A percentile compares a stretch with the other conserved stretches of the same genome.
Evolutionary conservation across 2,329 filamentous ascomycete genomes (phyloP).

Genomic region (Hymenoscyphus linearis): DNA sequence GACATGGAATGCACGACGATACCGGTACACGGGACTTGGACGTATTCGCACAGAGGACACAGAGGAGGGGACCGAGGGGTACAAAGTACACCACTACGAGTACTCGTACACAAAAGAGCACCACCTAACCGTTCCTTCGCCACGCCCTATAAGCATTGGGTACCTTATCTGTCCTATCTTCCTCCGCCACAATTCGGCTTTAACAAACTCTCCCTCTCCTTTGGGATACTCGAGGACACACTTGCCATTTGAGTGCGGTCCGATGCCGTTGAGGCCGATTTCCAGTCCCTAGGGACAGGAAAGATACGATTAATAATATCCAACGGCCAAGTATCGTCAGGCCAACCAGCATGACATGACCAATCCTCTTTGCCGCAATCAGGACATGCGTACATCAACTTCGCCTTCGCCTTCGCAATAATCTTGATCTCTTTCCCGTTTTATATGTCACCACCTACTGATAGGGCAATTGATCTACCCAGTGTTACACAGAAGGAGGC

Average conservation of each 20-base stretch:
- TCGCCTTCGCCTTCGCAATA: not conserved
- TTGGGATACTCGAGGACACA: too few relatives aligned
- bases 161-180: not conserved
- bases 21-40: too few relatives aligned
- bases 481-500: not conserved
- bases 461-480: not conserved
- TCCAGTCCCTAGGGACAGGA: not conserved
- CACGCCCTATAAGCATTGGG: too few relatives aligned
- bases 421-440: not conserved
- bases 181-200: too few relatives aligned
- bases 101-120: too few relatives aligned
- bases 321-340: not conserved
- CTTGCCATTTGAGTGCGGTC: not conserved
- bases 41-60: too few relatives aligned
- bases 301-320: not conserved
- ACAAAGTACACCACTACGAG: too few relatives aligned
- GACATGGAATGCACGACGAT: too few relatives aligned
- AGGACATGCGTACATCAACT: not conserved
- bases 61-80: too few relatives aligned
- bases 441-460: not conserved
- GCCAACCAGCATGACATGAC: not conserved
- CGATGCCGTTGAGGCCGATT: conserved; percentile 3
- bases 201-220: not conserved
- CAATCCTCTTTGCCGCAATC: not conserved
- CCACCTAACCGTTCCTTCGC: too few relatives aligned